phyloP scores from a whole-genome alignment of 2,329 filamentous ascomycete genomes.

The Nigrospora oryzae region DNA sequence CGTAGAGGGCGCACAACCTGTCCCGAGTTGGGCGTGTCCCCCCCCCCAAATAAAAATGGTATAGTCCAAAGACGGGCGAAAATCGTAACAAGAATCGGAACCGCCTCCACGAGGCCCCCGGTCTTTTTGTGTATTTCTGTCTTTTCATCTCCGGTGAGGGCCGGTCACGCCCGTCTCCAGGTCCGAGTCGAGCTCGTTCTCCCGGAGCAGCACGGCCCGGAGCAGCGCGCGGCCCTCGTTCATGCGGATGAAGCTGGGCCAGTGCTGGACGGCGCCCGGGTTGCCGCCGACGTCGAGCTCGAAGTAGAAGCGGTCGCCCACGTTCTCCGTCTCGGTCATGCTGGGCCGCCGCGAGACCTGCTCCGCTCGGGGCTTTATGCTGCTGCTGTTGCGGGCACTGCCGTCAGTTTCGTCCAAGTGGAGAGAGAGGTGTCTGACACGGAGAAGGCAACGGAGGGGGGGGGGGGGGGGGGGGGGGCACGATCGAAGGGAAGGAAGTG shows the following conservation, averaged over 20 bases:
- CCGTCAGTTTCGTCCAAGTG: not conserved
- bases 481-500: no score
- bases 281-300: slow-evolving; percentile 6
- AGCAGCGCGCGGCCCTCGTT: slow-evolving; percentile 3
- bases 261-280: slow-evolving; percentile 2
- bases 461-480: no score
- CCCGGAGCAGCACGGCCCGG: slow-evolving; percentile 1
- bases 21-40: no score
- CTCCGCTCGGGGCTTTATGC: not conserved
- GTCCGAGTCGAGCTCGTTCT: not conserved
- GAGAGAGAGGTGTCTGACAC: no score
- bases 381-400: not conserved
- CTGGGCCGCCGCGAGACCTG: not conserved
- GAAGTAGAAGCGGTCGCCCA: slow-evolving; percentile 2
- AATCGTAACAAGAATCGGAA: no score
- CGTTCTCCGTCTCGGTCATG: not conserved
- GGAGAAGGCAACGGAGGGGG: no score
- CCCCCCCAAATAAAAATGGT: no score
- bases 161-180: not conserved
- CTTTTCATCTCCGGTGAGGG: not conserved
- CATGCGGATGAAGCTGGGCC: slow-evolving; percentile 5
- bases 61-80: no score
- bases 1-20: no score
- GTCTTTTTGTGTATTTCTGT: no score
- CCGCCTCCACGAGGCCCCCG: no score